Evolutionary conservation across 192 early-diverging fungal genomes (phyloP).

Genomic region (Endogone sp.): DNA sequence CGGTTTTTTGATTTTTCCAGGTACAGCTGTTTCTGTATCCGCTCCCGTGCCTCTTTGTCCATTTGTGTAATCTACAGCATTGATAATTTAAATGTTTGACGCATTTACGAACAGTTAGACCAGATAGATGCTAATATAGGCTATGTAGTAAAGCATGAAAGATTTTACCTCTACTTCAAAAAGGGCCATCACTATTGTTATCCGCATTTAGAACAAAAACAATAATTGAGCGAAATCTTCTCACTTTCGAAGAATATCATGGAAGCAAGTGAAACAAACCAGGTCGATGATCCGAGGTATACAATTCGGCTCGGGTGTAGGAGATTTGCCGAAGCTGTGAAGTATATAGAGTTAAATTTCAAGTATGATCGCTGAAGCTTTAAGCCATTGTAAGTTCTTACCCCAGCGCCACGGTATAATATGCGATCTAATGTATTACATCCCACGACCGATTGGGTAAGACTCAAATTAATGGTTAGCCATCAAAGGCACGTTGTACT

Average conservation of each 20-base stretch:
- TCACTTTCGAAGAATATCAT: not conserved
- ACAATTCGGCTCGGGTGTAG: constrained; percentile 53
- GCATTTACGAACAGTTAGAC: not conserved
- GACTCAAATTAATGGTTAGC: too few species aligned
- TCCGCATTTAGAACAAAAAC: constrained; percentile 10
- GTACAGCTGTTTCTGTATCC: constrained; percentile 48
- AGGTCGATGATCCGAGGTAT: constrained; percentile 81
- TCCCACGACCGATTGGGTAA: too few species aligned
- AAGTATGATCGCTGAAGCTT: constrained; percentile 6
- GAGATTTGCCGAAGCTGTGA: constrained; percentile 26
- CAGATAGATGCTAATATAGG: not conserved
- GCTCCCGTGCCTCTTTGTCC: constrained; percentile 39
- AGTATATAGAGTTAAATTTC: constrained; percentile 12
- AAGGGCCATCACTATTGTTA: constrained; percentile 3
- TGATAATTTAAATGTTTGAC: not conserved
- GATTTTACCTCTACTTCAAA: constrained; percentile 28
- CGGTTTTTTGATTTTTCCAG: constrained; percentile 20
- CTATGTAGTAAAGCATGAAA: not conserved
- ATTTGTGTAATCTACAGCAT: constrained; percentile 36
- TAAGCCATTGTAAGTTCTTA: constrained; percentile 19
- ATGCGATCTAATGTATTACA: too few species aligned
- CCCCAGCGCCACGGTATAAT: constrained; percentile 47
- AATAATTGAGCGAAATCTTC: not conserved
- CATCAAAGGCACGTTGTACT: too few species aligned
- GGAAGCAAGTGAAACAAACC: constrained; percentile 27